Base-by-base conservation (phyloP, 208 protist species). In the Sergeia podlipaevii region DNA sequence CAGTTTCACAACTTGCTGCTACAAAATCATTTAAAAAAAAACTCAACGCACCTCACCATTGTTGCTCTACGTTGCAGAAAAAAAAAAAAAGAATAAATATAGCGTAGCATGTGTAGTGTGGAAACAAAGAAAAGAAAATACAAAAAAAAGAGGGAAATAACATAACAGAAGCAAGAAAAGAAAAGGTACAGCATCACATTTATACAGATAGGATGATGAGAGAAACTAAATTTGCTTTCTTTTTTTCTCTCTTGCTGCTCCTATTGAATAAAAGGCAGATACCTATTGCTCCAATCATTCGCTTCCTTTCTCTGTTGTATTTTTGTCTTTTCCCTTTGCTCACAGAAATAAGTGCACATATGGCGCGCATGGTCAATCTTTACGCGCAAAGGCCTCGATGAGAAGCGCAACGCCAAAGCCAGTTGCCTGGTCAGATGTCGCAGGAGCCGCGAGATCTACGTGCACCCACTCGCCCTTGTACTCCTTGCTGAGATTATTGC, bases 391-490 rank as follows among this genome's bases (percentile, higher is more conserved):
- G 4, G 62, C 53, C 29, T 85, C 70, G 8, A 80, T 44, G 21
- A 93, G 62, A 5, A 95, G 62, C 1, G 77, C 52, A 15, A 93
- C 82, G 26, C 89, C 89, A 26, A 70, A 95, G 26, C 89, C 89
- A 4, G 85, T 93, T 0, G 71, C 78, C 43, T 83, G 66, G 32
- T 89, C 73, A 23, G 56, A 66, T 5, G 66, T 80, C 33, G 80
- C 85, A 0, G 89, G 89, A 8, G 45, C 38, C 0, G 91, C 89
- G 17, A 97, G 50, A 60, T 97, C 91, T 0, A 97, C 66, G 62
- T 97, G 91, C 33, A 91, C 80, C 80, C 80, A 95, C 27, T 71
- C 56, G 2, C 89, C 89, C 32, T 74, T 63, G 56, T 75, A 97
- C 11, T 77, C 64, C 20, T 56, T 68, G 24, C 61, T 41, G 6